These are phyloP conservation scores for Sphenostylis stenocarpa DNA, from an alignment of 306 rosid genomes.

Conservation along the genomic window DNA sequence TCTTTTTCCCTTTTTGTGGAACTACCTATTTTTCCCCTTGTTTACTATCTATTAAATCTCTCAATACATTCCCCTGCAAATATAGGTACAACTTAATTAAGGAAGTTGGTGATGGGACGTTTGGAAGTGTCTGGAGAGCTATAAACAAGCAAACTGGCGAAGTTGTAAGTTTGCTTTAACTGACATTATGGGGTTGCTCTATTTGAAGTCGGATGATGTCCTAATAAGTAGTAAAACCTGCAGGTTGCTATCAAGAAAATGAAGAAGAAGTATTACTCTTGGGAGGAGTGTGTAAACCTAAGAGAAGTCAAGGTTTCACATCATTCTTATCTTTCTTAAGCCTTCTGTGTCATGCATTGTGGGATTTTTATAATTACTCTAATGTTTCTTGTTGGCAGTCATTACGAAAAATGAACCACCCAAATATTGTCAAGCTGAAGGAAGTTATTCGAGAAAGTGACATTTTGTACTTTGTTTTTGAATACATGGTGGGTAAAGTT, in stretches of 20 bases:
- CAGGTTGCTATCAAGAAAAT: conserved; percentile 97
- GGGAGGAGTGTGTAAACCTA: conserved; percentile 96
- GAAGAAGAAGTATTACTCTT: conserved; percentile 94
- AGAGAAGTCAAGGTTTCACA: conserved; percentile 89
- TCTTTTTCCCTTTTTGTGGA: neutral
- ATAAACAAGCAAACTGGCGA: conserved; percentile 88
- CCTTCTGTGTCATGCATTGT: neutral
- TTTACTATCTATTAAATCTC: neutral
- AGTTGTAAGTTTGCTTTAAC: conserved; percentile 68
- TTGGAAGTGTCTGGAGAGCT: conserved; percentile 98
- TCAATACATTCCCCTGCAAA: neutral
- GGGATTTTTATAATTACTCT: conserved; percentile 3
- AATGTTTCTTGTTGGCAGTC: conserved; percentile 52
- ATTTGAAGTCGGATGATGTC: neutral
- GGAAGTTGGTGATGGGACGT: conserved; percentile 99
- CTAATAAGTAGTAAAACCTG: conserved; percentile 16
- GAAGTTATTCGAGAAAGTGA: conserved; percentile 95
- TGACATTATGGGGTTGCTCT: neutral
- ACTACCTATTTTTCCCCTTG: neutral
- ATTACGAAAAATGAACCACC: conserved; percentile 84
- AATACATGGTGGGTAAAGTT: conserved; percentile 75
- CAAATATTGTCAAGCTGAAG: conserved; percentile 89
- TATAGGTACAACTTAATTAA: conserved; percentile 85
- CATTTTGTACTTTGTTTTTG: conserved; percentile 86
- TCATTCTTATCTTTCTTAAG: neutral